Evolutionary conservation across 129 eudicot species (phyloP), one percentile per base, ranked within the genome.

Genomic region (Smallanthus sonchifolius): DNA sequence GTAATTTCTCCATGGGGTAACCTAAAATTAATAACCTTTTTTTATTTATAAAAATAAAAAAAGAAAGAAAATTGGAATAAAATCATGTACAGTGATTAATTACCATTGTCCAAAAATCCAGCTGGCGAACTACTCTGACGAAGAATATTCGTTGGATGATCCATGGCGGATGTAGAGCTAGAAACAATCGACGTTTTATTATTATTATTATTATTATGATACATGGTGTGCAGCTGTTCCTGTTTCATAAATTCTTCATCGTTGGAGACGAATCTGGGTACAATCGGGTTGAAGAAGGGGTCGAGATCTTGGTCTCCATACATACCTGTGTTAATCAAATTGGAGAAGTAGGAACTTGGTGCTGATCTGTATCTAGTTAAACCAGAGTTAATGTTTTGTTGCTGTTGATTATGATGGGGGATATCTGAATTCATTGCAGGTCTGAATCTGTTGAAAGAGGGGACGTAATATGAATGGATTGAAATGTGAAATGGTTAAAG

Each of bases 81-180:
- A 59, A 60, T 16, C 0, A 17, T 32, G 45, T 14, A 44, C 7
- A 60, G 61, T 19, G 49, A 39, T 16, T 83, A 91, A 39, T 16
- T 83, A 91, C 97, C 96, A 45, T 75, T 75, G 15, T 85, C 86
- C 56, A 91, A 91, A 45, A 88, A 80, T 61, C 91, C 99, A 73
- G 95, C 92, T 34, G 97, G 97, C 17, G 90, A 88, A 51, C 92
- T 91, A 72, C 86, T 86, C 19, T 91, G 87, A 11, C 95, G 92
- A 76, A 76, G 56, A 30, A 91, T 89, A 76, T 80, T 83, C 15
- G 80, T 81, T 28, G 71, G 80, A 10, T 70, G 75, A 63, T 51
- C 36, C 38, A 47, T 16, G 37, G 65, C 7, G 70, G 82, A 81
- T 44, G 37, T 38, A 4, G 62, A 59, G 36, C 56, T 54, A 10